Evolutionary conservation across 2,329 filamentous ascomycete species (phyloP), one percentile per base, ranked within the genome.

Genomic region (Fusarium avenaceum): DNA sequence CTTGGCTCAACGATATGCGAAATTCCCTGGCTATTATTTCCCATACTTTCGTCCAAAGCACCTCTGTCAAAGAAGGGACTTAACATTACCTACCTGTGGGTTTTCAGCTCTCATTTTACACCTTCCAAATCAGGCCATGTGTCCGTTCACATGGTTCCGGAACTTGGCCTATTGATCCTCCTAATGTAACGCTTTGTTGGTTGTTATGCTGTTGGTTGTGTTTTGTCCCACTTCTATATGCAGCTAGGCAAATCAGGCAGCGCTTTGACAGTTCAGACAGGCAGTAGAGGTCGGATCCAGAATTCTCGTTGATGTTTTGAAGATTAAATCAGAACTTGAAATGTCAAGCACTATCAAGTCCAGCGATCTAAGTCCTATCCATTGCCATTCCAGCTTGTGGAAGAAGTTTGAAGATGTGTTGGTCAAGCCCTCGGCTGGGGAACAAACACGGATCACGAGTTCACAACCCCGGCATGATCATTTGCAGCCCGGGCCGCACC

Each of bases 151-250:
- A 1, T 9, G 4, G 22, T 17, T 19, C 33, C 22, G 19, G 3
- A 7, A 1, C 0, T 1, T n/a, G 32, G 0, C 2, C 22, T 15
- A 3, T 7, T 45, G n/a, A 19, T 15, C 4, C 13, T 11, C 2
- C 4, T 3, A 6, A 57, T 20, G 24, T 4, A 35, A 56, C 32
- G 3, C 19, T 26, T 7, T 56, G 49, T 57, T 57, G 54, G 54
- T 57, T 54, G 24, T 57, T 17, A 19, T 57, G 54, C 22, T 44
- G 54, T 57, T 57, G 54, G 55, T 32, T 11, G 17, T 57, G 39
- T n/a, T 22, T 13, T n/a, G 55, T 55, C 48, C 49, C 55, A 55
- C 55, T 45, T 55, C 9, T 20, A 11, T n/a, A 57, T 57, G 55
- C 55, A 57, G 17, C 49, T 45, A 57, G 7, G 11, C 55, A 55